These are phyloP conservation scores for Rhizophagus prolifer DNA, from an alignment of 192 early-diverging fungal species.

Conservation along the genomic window DNA sequence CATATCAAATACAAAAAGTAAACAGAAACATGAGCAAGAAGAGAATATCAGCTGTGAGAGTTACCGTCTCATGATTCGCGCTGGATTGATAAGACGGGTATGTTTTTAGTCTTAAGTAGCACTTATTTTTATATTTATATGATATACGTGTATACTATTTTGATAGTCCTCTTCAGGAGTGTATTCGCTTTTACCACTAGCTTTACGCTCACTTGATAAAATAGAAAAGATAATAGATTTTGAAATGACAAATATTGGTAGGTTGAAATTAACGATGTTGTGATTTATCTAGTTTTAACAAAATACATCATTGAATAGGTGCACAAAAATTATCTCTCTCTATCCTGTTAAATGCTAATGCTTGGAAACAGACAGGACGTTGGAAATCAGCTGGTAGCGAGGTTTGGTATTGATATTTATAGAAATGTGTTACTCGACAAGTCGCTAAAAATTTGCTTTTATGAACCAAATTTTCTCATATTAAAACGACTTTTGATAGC, in stretches of 20 bases:
- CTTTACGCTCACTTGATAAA: conserved; percentile 70
- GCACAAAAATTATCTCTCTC: conserved; percentile 77
- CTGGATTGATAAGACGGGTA: conserved; percentile 78
- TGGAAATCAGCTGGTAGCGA: conserved; percentile 71
- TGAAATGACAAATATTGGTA: conserved; percentile 75
- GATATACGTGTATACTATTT: neutral
- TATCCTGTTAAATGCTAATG: conserved; percentile 59
- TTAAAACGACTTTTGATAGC: conserved; percentile 32
- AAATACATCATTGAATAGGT: conserved; percentile 32
- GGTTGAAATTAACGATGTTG: neutral
- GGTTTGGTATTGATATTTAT: conserved; percentile 26
- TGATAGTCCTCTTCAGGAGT: conserved; percentile 79
- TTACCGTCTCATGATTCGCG: conserved; percentile 59
- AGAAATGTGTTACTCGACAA: neutral
- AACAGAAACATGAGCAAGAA: neutral
- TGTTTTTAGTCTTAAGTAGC: neutral
- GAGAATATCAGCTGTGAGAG: conserved; percentile 33
- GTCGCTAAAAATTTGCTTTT: neutral
- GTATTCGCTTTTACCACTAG: conserved; percentile 82
- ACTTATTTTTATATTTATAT: neutral
- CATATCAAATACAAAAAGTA: neutral
- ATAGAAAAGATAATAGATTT: conserved; percentile 78
- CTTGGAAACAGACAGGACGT: conserved; percentile 80
- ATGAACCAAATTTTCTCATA: no score
- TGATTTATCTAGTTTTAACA: neutral